Evolutionary conservation across 768 basidiomycete genomes (phyloP), one percentile per base, ranked within the genome.

Genomic region (Lentinus tigrinus): DNA sequence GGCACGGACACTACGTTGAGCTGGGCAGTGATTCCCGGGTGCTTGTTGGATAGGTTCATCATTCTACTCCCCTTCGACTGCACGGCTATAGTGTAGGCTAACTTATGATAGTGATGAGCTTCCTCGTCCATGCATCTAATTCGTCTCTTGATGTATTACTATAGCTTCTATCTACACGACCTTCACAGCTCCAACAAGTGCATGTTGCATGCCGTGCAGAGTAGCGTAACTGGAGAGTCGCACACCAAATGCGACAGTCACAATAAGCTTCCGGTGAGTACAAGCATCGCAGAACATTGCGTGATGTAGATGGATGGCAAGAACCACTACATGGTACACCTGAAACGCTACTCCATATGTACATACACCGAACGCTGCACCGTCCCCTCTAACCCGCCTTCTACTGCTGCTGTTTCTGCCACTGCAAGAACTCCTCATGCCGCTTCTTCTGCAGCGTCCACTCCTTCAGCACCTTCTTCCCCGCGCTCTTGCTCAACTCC

Each of bases 391-490:
- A n/a, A n/a, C n/a, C n/a, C n/a, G n/a, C n/a, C 31, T 31, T 7
- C 14, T 40, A 31, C 28, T 40, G 47, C 39, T 47, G 53, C 55
- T 70, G 66, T 65, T 66, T 66, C 63, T 75, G 72, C 78, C 79
- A 82, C 50, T 67, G 79, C 61, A 90, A 70, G 74, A 82, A 95
- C 58, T 92, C 90, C 40, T 87, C 84, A 71, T 97, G 93, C 44
- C 87, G 68, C 73, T 88, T 94, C 67, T 81, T 82, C 75, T 97
- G 97, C 44, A 65, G 70, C 24, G 78, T 78, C 81, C 81, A 85
- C 28, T 85, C 83, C 73, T 97, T 98, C 70, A 75, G 74, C 23
- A 85, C 71, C 67, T 86, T 94, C 81, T 98, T 99, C 43, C 69
- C 73, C 56, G 81, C 78, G 61, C 79, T 89, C 78, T 96, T 97